Percentiles rank a stretch among this genome's conserved stretches.
Evolutionary conservation across 163 green algal species (phyloP).

Genomic region (Trebouxiophyceae sp.): DNA sequence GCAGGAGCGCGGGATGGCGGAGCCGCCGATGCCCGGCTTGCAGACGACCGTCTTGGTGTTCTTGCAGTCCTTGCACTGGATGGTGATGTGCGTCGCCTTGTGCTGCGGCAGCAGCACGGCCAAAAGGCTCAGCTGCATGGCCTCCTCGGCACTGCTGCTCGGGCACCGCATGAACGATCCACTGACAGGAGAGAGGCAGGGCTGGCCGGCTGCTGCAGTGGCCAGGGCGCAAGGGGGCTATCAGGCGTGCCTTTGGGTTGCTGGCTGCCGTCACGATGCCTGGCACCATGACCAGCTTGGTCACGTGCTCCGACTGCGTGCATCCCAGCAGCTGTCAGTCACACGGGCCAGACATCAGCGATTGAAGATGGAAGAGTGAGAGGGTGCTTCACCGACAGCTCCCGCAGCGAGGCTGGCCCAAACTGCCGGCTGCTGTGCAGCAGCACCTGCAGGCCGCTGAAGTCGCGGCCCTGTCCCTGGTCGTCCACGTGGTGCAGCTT

Average conservation of each 20-base stretch:
- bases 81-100: constrained; percentile 78
- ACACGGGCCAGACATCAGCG: too few relatives aligned
- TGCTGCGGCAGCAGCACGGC: constrained; percentile 38
- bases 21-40: constrained; percentile 76
- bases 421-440: constrained; percentile 55
- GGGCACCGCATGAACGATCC: too few relatives aligned
- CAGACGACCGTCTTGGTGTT: constrained; percentile 55
- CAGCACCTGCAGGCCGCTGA: constrained; percentile 49
- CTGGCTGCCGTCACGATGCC: constrained; percentile 92
- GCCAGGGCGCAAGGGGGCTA: too few relatives aligned
- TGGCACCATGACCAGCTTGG: constrained; percentile 86
- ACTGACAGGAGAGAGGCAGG: too few relatives aligned
- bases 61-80: constrained; percentile 83
- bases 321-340: neutral
- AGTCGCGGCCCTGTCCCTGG: constrained; percentile 11
- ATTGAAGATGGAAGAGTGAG: too few relatives aligned
- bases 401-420: constrained; percentile 49
- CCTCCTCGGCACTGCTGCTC: too few relatives aligned
- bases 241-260: constrained; percentile 63
- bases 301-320: constrained; percentile 79
- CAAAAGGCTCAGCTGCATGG: too few relatives aligned
- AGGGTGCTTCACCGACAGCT: constrained; percentile 44
- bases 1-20: constrained; percentile 75
- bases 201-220: neutral
- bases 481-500: constrained; percentile 6